phyloP scores from a whole-genome alignment of 345 rosid species.

The Citrus hindsii region DNA sequence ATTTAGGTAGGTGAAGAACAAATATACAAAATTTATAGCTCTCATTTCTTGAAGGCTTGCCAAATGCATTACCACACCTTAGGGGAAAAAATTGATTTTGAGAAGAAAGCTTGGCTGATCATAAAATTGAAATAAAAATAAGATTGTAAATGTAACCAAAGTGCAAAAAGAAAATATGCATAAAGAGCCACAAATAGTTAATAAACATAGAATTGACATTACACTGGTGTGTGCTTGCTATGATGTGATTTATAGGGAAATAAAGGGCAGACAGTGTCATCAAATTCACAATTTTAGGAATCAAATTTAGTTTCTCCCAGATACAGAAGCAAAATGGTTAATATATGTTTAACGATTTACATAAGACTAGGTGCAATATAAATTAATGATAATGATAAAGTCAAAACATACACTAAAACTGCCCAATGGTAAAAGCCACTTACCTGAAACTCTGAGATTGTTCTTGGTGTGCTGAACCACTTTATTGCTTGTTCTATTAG shows the following conservation, averaged over 20 bases:
- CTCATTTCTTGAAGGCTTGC: neutral
- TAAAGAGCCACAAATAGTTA: too few relatives aligned
- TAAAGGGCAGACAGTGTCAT: neutral
- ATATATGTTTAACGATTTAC: neutral
- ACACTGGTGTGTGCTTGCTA: neutral
- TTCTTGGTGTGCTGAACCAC: slow-evolving; percentile 7
- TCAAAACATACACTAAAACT: neutral
- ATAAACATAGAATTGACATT: neutral
- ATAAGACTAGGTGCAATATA: neutral
- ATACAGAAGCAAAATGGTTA: neutral
- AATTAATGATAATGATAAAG: neutral
- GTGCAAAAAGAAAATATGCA: neutral
- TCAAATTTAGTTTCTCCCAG: too few relatives aligned
- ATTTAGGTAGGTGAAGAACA: neutral
- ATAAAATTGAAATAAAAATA: neutral
- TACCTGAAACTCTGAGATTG: slow-evolving; percentile 27
- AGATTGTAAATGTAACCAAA: neutral
- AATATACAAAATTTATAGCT: neutral
- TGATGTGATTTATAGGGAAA: neutral
- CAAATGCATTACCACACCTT: neutral
- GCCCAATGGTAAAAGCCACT: slow-evolving; percentile 15
- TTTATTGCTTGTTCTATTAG: slow-evolving; percentile 17
- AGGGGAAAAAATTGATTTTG: neutral
- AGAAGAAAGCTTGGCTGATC: neutral
- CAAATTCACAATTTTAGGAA: neutral